These are phyloP conservation scores for Vitis rotundifolia DNA, from an alignment of 164 flowering plant species.

Conservation along the genomic window DNA sequence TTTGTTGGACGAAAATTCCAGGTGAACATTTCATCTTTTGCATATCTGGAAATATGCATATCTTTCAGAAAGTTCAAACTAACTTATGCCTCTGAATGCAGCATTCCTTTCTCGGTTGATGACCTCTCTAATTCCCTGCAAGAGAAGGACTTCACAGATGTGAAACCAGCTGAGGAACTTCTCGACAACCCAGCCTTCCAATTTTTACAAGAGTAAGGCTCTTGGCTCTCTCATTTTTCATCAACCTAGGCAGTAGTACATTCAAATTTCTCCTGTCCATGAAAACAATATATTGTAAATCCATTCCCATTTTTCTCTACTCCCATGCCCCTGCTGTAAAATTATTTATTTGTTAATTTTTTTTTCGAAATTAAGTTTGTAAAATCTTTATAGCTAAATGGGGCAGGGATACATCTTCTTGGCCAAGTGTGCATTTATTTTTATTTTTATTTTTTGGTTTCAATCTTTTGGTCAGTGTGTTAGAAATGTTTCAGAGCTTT, in stretches of 20 bases:
- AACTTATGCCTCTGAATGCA: constrained; percentile 28
- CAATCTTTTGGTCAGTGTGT: too few relatives aligned
- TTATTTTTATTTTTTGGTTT: not conserved
- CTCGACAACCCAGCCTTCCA: constrained; percentile 67
- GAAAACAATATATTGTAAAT: constrained; percentile 14
- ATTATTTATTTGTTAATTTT: constrained; percentile 21
- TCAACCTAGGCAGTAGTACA: not conserved
- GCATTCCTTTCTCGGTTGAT: constrained; percentile 80
- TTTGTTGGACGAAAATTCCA: constrained; percentile 66
- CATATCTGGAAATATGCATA: not conserved
- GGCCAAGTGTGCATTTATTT: constrained; percentile 7
- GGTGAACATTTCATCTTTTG: constrained; percentile 28
- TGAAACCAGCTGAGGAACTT: constrained; percentile 63
- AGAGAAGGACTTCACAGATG: constrained; percentile 60
- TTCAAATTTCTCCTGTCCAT: not conserved
- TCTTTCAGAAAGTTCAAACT: not conserved
- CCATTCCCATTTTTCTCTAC: constrained; percentile 2
- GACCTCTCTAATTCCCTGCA: constrained; percentile 59
- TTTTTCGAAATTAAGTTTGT: constrained; percentile 10
- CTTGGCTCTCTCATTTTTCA: constrained; percentile 9
- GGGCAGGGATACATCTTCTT: constrained; percentile 13
- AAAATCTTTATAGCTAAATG: constrained; percentile 9
- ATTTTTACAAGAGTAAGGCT: constrained; percentile 53
- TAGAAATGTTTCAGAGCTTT: too few relatives aligned
- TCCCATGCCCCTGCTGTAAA: constrained; percentile 21